Evolutionary conservation across 1,284 basidiomycete species (phyloP).

Genomic region (Naganishia sp.): DNA sequence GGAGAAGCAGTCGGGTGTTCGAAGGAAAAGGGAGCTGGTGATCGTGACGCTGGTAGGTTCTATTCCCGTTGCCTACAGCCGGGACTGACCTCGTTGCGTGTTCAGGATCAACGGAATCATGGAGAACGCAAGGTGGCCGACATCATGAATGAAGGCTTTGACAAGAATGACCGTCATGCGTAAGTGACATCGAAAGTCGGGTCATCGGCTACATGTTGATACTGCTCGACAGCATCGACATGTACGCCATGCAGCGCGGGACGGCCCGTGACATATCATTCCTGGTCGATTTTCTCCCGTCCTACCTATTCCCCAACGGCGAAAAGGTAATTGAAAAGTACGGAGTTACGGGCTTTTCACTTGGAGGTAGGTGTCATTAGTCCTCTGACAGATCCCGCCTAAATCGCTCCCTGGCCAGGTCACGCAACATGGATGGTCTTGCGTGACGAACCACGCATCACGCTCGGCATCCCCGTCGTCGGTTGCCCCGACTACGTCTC

Average conservation of each 20-base stretch:
- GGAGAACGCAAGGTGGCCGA: constrained; percentile 62
- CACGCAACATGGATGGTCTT: constrained; percentile 59
- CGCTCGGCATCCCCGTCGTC: constrained; percentile 68
- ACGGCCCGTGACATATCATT: constrained; percentile 74
- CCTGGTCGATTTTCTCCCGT: constrained; percentile 75
- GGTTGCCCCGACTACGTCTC: constrained; percentile 74
- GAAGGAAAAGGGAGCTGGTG: constrained; percentile 44
- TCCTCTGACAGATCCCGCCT: not conserved
- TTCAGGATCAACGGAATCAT: constrained; percentile 76
- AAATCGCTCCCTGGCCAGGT: constrained; percentile 36
- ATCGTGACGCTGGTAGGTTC: constrained; percentile 49
- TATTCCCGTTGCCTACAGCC: not conserved
- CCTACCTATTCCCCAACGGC: constrained; percentile 72
- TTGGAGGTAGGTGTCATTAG: constrained; percentile 53
- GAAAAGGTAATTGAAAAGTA: constrained; percentile 68
- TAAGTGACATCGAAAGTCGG: constrained; percentile 30
- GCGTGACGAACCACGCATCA: constrained; percentile 62
- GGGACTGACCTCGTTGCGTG: constrained; percentile 1
- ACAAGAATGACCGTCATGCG: constrained; percentile 64
- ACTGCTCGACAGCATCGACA: constrained; percentile 61
- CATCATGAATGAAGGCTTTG: constrained; percentile 63
- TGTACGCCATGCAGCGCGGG: constrained; percentile 71
- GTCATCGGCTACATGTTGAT: constrained; percentile 1
- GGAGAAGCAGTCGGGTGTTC: constrained; percentile 28
- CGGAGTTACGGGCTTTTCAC: constrained; percentile 60